Evolutionary conservation across 2,329 filamentous ascomycete species (phyloP).

Genomic region (Aspergillus puulaauensis): DNA sequence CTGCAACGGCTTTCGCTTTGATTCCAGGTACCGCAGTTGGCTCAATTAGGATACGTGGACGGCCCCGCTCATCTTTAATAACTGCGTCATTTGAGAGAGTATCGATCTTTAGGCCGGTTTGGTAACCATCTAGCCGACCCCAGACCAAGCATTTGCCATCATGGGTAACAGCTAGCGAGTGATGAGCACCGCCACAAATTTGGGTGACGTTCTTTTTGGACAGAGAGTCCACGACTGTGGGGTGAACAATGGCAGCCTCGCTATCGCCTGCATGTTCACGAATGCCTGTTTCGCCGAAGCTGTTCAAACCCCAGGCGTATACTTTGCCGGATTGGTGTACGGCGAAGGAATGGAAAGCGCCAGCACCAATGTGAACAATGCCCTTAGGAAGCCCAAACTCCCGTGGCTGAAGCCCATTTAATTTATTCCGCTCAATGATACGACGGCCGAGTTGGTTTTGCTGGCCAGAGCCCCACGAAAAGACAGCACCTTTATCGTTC

Average conservation of each 20-base stretch:
- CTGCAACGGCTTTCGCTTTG: constrained; percentile 58
- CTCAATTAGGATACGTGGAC: constrained; percentile 68
- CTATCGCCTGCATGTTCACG: constrained; percentile 63
- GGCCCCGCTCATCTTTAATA: constrained; percentile 63
- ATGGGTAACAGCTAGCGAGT: constrained; percentile 62
- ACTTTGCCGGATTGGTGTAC: constrained; percentile 67
- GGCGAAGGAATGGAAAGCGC: constrained; percentile 80
- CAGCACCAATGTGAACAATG: constrained; percentile 64
- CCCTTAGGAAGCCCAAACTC: constrained; percentile 59
- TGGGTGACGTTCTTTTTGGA: constrained; percentile 62
- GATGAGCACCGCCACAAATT: constrained; percentile 73
- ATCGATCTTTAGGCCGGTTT: constrained; percentile 60
- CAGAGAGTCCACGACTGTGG: constrained; percentile 66
- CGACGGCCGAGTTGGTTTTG: constrained; percentile 69
- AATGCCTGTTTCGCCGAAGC: constrained; percentile 77
- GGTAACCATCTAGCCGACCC: constrained; percentile 60
- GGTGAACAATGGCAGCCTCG: constrained; percentile 70
- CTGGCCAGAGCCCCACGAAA: constrained; percentile 65
- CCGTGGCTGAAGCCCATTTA: constrained; percentile 55
- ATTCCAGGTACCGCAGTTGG: constrained; percentile 64
- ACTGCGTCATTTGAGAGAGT: constrained; percentile 59
- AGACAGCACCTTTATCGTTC: constrained; percentile 59
- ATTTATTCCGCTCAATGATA: constrained; percentile 59
- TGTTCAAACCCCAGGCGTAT: constrained; percentile 84
- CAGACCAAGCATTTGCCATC: constrained; percentile 58